A percentile compares a stretch with the other conserved stretches of the same genome.
These are phyloP conservation scores for Eucalyptus caleyi DNA, from an alignment of 345 rosid species.

Conservation along the genomic window DNA sequence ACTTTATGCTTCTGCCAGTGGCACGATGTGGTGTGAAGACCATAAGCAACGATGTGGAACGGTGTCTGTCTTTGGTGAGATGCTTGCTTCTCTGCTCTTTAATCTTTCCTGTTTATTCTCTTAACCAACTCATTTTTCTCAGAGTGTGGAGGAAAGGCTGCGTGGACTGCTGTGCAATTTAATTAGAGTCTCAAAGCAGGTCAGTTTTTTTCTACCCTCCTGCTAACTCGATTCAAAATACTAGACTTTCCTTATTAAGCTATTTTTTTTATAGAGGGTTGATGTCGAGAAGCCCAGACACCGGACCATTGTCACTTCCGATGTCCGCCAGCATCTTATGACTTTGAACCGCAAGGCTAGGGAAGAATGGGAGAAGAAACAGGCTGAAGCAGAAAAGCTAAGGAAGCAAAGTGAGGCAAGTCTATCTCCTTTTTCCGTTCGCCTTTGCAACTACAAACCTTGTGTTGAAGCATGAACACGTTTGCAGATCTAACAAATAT, in stretches of 20 bases:
- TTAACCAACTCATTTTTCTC: conserved; percentile 12
- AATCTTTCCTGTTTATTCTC: not conserved
- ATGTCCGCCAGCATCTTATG: conserved; percentile 67
- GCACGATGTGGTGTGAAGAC: conserved; percentile 62
- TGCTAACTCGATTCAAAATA: not conserved
- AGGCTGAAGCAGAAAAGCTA: conserved; percentile 89
- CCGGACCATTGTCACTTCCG: conserved; percentile 67
- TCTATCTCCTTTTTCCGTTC: not conserved
- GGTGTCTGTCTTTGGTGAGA: conserved; percentile 90
- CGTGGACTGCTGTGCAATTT: conserved; percentile 65
- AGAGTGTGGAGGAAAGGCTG: conserved; percentile 98
- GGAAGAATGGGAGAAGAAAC: conserved; percentile 90
- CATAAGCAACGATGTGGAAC: conserved; percentile 71
- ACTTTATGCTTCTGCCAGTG: conserved; percentile 41
- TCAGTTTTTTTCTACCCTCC: conserved; percentile 6
- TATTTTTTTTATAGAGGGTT: conserved; percentile 41
- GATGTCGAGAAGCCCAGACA: conserved; percentile 78
- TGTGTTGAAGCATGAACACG: not conserved
- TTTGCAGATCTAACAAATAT: not conserved
- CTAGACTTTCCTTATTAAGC: conserved; percentile 1
- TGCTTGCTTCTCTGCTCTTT: conserved; percentile 3
- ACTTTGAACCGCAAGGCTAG: conserved; percentile 59
- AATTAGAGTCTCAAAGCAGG: conserved; percentile 89
- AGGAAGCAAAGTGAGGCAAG: conserved; percentile 57
- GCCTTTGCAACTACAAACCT: not conserved